A percentile compares a stretch with the other conserved stretches of the same genome.
Evolutionary conservation across 1,284 basidiomycete species (phyloP).

Genomic region (Golubevia sp.): DNA sequence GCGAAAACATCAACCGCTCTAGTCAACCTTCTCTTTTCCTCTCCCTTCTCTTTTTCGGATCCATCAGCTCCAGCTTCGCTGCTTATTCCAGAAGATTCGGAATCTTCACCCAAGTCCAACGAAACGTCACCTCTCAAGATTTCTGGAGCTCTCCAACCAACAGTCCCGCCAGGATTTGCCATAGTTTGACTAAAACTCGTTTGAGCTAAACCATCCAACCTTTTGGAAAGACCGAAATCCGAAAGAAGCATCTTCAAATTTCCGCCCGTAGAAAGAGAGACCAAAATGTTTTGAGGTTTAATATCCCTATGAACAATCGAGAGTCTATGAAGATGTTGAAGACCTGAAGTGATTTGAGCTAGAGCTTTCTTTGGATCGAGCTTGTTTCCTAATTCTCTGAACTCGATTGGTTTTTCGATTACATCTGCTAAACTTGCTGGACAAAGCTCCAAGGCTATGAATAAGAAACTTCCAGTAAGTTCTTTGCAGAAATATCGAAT

Average conservation of each 20-base stretch:
- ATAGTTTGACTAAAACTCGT: constrained; percentile 56
- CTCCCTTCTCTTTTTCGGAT: background rate
- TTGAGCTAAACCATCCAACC: constrained; percentile 49
- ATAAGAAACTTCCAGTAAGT: constrained; percentile 75
- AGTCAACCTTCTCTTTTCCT: constrained; percentile 39
- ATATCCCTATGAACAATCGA: constrained; percentile 98
- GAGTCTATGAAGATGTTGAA: constrained; percentile 87
- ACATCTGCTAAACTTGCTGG: constrained; percentile 92
- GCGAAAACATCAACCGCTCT: constrained; percentile 59
- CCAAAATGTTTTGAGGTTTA: constrained; percentile 89
- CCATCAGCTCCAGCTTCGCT: constrained; percentile 10
- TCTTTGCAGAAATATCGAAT: constrained; percentile 97
- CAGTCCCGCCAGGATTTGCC: constrained; percentile 55
- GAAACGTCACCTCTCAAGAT: constrained; percentile 47
- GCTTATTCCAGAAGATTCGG: constrained; percentile 20
- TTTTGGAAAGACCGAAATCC: constrained; percentile 58
- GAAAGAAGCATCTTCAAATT: constrained; percentile 56
- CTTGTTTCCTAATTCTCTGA: constrained; percentile 33
- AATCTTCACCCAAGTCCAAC: constrained; percentile 35
- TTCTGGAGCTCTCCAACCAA: constrained; percentile 59
- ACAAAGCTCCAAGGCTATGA: constrained; percentile 95
- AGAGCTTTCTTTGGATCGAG: constrained; percentile 80
- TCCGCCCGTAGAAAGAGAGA: constrained; percentile 4
- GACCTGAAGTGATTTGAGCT: constrained; percentile 81
- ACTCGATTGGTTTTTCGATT: constrained; percentile 68